Conservation (phyloP, 768 basidiomycete genomes). For the Hydnum rufescens region DNA sequence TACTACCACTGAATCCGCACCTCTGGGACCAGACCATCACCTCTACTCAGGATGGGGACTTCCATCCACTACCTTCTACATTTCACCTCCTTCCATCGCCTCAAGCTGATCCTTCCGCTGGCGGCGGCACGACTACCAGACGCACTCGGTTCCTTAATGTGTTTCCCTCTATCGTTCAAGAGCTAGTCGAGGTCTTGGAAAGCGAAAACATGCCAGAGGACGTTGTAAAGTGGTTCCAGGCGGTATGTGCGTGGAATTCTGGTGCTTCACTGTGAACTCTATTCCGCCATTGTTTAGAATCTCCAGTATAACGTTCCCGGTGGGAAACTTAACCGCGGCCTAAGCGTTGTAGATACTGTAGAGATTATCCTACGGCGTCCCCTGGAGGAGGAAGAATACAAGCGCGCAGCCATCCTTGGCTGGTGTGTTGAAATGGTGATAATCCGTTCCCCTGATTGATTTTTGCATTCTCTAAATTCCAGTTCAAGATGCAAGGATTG, state of each 20-base stretch:
- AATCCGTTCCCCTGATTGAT: neutral
- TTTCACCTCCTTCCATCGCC: no score
- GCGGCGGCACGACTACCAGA: no score
- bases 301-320: slow-evolving; percentile 90
- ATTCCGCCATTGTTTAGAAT: slow-evolving; percentile 29
- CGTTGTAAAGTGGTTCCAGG: slow-evolving; percentile 66
- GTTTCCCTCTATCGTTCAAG: no score
- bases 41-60: no score
- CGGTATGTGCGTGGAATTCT: no score
- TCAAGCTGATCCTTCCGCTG: no score
- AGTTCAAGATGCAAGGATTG: slow-evolving; percentile 70
- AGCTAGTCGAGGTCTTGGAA: no score
- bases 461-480: neutral
- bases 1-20: no score
- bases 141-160: no score
- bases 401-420: slow-evolving; percentile 71
- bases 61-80: no score
- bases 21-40: no score
- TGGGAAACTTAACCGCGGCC: slow-evolving; percentile 82
- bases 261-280: no score
- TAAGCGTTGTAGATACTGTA: slow-evolving; percentile 84
- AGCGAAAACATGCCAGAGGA: slow-evolving; percentile 64
- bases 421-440: slow-evolving; percentile 82
- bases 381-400: slow-evolving; percentile 68
- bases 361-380: slow-evolving; percentile 61